Evolutionary conservation across 2,329 filamentous ascomycete species (phyloP), one percentile per base, ranked within the genome.

Genomic region (Colletotrichum lentis): DNA sequence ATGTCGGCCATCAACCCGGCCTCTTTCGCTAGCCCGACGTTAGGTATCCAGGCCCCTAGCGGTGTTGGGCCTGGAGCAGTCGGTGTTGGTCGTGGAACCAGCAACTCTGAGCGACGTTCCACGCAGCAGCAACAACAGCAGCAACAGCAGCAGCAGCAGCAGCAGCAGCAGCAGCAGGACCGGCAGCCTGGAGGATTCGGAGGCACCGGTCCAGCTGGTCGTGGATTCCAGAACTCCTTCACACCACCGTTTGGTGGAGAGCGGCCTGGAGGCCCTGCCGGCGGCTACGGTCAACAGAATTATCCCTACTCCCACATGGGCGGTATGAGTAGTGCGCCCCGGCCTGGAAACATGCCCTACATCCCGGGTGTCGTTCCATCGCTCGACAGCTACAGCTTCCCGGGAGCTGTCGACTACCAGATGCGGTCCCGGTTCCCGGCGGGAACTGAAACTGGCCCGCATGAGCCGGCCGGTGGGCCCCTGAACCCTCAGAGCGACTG

Each of bases 1-100:
- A 97, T 99, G 93, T 98, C 95, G 5, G 96, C 96, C 4, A 97
- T 99, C 79, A 99, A 99, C 77, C 96, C 96, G 8, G 96, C 95
- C 5, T 97, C 95, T 0, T 97, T 98, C 78, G 92, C 92, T 27
- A 94, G 90, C 70, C 91, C 92, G 20, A 89, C 88, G 3, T 83
- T 92, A 56, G 91, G 91, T 31, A 82, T 94, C 24, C 89, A 90
- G 76, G 88, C 90, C 2, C 88, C 90, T 1, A 90, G 88, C 70
- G 87, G 87, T 35, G 85, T 91, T 72, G 87, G 88, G 0, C 88
- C 88, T 10, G 90, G 89, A 27, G 88, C 88, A 27, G 85, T 92
- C n/a, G 85, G 85, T 54, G 83, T 85, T 10, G 83, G 82, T 65
- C 81, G 88, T 75, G 78, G 60, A 22, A 58, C 68, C 31, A 67